Percentiles rank a stretch among this genome's conserved stretches.
These are phyloP conservation scores for Rhynchospora pubera DNA, from an alignment of 176 grass and related monocot species.

Conservation along the genomic window DNA sequence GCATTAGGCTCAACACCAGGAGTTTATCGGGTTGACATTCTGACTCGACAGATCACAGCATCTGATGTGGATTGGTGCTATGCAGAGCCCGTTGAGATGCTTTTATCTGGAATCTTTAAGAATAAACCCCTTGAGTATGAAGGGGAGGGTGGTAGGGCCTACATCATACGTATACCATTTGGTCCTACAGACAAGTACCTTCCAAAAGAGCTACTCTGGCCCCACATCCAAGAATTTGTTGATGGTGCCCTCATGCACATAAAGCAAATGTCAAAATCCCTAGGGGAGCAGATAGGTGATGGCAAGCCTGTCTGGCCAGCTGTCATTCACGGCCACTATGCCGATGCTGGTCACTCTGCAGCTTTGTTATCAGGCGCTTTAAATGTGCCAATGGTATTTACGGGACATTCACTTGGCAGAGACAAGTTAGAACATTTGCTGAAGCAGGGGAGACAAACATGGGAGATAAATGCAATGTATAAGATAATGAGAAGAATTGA, in stretches of 20 bases:
- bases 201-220: conserved; percentile 73
- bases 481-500: conserved; percentile 89
- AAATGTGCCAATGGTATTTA: conserved; percentile 83
- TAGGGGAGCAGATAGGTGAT: conserved; percentile 72
- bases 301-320: conserved; percentile 61
- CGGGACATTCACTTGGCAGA: conserved; percentile 81
- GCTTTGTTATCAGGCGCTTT: conserved; percentile 75
- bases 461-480: conserved; percentile 63
- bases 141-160: conserved; percentile 67
- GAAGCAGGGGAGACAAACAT: conserved; percentile 75
- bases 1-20: conserved; percentile 69
- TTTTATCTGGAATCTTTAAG: conserved; percentile 41
- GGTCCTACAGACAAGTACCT: conserved; percentile 75
- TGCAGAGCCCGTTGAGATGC: conserved; percentile 70
- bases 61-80: conserved; percentile 74
- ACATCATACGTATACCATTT: conserved; percentile 86
- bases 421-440: conserved; percentile 80
- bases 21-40: conserved; percentile 65
- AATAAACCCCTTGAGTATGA: conserved; percentile 32
- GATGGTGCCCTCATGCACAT: conserved; percentile 77
- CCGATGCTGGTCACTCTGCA: conserved; percentile 80
- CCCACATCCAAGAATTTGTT: conserved; percentile 82
- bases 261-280: conserved; percentile 59
- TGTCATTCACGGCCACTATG: conserved; percentile 82
- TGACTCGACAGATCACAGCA: conserved; percentile 60